phyloP scores from a whole-genome alignment of 2,329 filamentous ascomycete genomes.

The Rutstroemia sp. region DNA sequence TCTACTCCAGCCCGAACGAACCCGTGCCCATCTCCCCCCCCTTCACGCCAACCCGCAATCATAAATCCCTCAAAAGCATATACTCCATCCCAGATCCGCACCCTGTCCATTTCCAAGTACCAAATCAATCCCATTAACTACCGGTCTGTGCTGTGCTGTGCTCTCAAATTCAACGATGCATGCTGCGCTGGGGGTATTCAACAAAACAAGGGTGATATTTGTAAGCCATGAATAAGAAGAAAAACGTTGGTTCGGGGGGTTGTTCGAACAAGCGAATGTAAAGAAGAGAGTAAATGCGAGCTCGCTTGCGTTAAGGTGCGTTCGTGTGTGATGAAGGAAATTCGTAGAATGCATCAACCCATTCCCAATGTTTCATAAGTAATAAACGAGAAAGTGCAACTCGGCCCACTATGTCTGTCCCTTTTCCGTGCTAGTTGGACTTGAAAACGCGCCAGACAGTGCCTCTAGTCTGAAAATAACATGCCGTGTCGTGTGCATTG shows the following conservation, averaged over 20 bases:
- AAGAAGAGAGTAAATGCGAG: not conserved
- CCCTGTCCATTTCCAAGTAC: constrained; percentile 7
- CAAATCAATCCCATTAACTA: constrained; percentile 1
- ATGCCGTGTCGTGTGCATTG: not conserved
- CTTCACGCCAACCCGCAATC: not conserved
- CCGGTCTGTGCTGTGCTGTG: constrained; percentile 7
- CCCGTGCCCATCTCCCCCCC: not conserved
- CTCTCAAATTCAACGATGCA: constrained; percentile 8
- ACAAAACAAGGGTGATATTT: constrained; percentile 10
- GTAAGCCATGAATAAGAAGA: constrained; percentile 3
- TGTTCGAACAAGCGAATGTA: not conserved
- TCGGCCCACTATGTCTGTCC: not conserved
- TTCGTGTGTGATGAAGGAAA: constrained; percentile 1
- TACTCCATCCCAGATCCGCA: not conserved
- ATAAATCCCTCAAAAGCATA: constrained; percentile 6
- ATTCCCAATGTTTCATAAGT: constrained; percentile 1
- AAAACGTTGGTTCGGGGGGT: constrained; percentile 4
- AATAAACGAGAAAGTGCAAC: constrained; percentile 3
- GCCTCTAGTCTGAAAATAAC: not conserved
- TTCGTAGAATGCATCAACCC: constrained; percentile 8
- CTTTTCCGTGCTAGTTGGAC: not conserved
- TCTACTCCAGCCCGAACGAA: not conserved
- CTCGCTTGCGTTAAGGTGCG: not conserved
- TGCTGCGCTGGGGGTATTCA: constrained; percentile 11
- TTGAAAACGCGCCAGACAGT: not conserved